phyloP scores from a whole-genome alignment of 2,329 filamentous ascomycete species.

The Sordariomycetes sp. region DNA sequence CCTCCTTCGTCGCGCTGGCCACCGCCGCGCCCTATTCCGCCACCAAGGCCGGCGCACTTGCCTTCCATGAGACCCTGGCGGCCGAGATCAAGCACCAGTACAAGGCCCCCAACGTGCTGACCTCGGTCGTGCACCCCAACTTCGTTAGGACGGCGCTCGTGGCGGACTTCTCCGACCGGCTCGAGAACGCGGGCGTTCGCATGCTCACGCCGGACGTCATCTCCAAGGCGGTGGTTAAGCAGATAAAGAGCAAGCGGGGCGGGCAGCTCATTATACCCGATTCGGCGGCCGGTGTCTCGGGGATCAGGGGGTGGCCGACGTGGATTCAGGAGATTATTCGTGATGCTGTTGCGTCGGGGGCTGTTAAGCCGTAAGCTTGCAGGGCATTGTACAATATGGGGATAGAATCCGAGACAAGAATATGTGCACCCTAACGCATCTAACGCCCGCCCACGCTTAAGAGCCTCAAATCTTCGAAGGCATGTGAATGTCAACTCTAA shows the following conservation, averaged over 20 bases:
- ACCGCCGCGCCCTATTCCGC: conserved; percentile 58
- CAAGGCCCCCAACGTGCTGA: conserved; percentile 52
- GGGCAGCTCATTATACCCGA: conserved; percentile 35
- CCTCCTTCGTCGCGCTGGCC: conserved; percentile 48
- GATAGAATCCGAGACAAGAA: background rate
- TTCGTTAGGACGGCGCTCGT: conserved; percentile 1
- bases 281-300: background rate
- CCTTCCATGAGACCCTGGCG: conserved; percentile 57
- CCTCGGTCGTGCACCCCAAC: conserved; percentile 51
- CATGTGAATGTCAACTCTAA: background rate
- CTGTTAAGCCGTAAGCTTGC: background rate
- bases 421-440: background rate
- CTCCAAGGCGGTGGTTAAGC: conserved; percentile 34
- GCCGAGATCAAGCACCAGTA: conserved; percentile 49
- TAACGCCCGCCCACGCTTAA: background rate
- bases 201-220: conserved; percentile 26
- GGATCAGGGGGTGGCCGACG: background rate
- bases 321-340: background rate
- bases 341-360: background rate
- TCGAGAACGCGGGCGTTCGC: conserved; percentile 16
- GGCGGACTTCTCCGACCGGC: conserved; percentile 15
- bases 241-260: conserved; percentile 35
- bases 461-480: background rate
- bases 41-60: conserved; percentile 54
- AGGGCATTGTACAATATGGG: background rate